Percentiles rank a stretch among this genome's conserved stretches.
These are phyloP conservation scores for Chlamydomonas sp. DNA, from an alignment of 139 green algal genomes.

Conservation along the genomic window DNA sequence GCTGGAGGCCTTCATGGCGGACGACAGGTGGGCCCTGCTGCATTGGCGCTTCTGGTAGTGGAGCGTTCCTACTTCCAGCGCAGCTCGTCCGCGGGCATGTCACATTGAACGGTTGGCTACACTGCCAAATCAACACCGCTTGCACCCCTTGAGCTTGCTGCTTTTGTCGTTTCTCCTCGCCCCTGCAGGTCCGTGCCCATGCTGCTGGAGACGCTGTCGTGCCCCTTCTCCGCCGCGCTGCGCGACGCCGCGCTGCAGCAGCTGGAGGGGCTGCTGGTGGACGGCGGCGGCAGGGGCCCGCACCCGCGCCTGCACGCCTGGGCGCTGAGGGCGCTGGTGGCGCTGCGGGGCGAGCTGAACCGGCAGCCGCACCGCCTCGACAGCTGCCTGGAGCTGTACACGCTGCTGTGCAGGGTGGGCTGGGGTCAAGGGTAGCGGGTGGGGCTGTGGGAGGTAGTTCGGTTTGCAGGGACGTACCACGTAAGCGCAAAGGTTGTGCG, in stretches of 20 bases:
- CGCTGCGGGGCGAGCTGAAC: conserved; percentile 11
- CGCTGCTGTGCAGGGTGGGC: conserved; percentile 30
- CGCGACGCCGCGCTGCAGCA: background rate
- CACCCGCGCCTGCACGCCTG: background rate
- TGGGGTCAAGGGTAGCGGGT: conserved; percentile 5
- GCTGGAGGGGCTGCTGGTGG: conserved; percentile 4
- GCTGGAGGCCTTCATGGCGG: background rate
- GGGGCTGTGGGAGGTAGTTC: conserved; percentile 47
- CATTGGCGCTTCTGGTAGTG: no score
- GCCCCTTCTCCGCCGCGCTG: conserved; percentile 3
- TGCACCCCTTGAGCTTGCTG: no score
- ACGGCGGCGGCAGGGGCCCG: background rate
- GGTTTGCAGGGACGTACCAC: background rate
- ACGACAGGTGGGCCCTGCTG: conserved; percentile 1
- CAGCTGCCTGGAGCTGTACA: conserved; percentile 38
- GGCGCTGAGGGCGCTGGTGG: conserved; percentile 41
- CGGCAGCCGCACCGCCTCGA: background rate
- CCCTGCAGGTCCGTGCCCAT: conserved; percentile 13
- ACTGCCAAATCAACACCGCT: no score
- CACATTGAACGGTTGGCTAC: no score
- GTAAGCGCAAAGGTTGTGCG: no score
- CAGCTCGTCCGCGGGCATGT: no score
- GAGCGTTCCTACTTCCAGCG: no score
- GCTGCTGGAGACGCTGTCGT: conserved; percentile 46
- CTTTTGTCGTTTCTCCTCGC: background rate